A percentile compares a stretch with the other conserved stretches of the same genome.
These are phyloP conservation scores for Calcarisporium arbuscula DNA, from an alignment of 2,329 filamentous ascomycete genomes.

Conservation along the genomic window DNA sequence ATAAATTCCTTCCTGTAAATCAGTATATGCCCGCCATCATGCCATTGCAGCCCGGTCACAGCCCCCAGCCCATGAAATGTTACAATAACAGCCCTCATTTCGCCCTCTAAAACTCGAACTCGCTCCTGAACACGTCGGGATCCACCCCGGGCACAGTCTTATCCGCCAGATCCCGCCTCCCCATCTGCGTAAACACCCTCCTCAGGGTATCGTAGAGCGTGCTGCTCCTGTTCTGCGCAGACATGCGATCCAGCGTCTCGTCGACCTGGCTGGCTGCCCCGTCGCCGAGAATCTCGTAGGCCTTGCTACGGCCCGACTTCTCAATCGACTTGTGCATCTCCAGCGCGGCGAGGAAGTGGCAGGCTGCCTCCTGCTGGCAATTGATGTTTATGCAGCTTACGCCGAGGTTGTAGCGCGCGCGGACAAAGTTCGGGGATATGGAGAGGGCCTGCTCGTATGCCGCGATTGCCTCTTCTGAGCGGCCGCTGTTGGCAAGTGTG, in stretches of 20 bases:
- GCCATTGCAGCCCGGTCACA: no score
- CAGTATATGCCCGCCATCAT: no score
- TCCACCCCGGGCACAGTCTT: slow-evolving; percentile 86
- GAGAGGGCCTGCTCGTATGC: slow-evolving; percentile 91
- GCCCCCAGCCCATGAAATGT: background rate
- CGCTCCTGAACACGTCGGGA: slow-evolving; percentile 77
- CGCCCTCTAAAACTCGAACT: slow-evolving; percentile 69
- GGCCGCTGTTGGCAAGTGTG: slow-evolving; percentile 89
- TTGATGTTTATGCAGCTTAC: slow-evolving; percentile 97
- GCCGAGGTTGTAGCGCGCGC: slow-evolving; percentile 92
- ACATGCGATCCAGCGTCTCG: slow-evolving; percentile 75
- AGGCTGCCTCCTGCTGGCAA: slow-evolving; percentile 86
- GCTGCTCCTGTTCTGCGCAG: slow-evolving; percentile 91
- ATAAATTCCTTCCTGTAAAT: no score
- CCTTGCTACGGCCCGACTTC: slow-evolving; percentile 74
- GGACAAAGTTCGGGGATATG: slow-evolving; percentile 91
- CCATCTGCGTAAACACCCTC: slow-evolving; percentile 96
- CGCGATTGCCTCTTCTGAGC: slow-evolving; percentile 91
- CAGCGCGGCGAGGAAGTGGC: slow-evolving; percentile 84
- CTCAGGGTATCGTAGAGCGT: slow-evolving; percentile 93
- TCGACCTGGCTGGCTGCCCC: slow-evolving; percentile 45
- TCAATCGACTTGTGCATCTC: slow-evolving; percentile 95
- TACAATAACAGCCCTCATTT: background rate
- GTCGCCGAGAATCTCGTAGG: slow-evolving; percentile 70
- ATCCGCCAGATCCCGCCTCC: slow-evolving; percentile 78